Percentiles rank a stretch among this genome's conserved stretches.
phyloP scores from a whole-genome alignment of 495 filamentous ascomycete species.

The Neurospora intermedia region DNA sequence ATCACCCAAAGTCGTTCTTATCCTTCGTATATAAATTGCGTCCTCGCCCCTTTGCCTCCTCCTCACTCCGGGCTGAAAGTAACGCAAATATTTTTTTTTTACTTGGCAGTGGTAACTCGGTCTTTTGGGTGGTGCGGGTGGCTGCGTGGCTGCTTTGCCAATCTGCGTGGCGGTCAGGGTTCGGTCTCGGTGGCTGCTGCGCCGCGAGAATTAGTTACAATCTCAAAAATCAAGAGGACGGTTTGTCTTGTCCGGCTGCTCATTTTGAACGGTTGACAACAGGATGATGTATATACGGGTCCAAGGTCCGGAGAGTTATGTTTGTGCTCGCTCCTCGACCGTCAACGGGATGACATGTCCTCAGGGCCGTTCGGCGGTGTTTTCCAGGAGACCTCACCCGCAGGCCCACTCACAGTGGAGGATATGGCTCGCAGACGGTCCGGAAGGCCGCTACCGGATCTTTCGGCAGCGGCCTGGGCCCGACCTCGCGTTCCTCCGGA shows the following conservation, averaged over 20 bases:
- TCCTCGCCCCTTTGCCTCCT: not conserved
- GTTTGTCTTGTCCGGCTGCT: not conserved
- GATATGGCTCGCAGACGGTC: not conserved
- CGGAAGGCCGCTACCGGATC: not conserved
- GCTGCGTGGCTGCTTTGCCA: not conserved
- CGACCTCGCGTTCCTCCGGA: not conserved
- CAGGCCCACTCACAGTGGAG: not conserved
- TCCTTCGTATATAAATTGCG: not conserved
- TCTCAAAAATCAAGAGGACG: not conserved
- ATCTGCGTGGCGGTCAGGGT: not conserved
- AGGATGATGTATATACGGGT: not conserved
- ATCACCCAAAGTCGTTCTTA: not conserved
- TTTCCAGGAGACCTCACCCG: not conserved
- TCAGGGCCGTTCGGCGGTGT: not conserved
- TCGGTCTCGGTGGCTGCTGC: not conserved
- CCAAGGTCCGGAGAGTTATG: not conserved
- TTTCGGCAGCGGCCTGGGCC: not conserved
- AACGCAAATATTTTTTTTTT: not conserved
- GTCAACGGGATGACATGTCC: not conserved
- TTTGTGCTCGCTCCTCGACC: not conserved
- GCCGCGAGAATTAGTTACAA: not conserved
- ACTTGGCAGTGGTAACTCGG: not conserved
- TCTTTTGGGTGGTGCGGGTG: not conserved
- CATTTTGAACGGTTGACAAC: not conserved
- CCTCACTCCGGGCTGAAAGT: not conserved